A percentile compares a stretch with the other conserved stretches of the same genome.
Conservation (phyloP, 2,329 filamentous ascomycete species). For the Xylaria sp. region DNA sequence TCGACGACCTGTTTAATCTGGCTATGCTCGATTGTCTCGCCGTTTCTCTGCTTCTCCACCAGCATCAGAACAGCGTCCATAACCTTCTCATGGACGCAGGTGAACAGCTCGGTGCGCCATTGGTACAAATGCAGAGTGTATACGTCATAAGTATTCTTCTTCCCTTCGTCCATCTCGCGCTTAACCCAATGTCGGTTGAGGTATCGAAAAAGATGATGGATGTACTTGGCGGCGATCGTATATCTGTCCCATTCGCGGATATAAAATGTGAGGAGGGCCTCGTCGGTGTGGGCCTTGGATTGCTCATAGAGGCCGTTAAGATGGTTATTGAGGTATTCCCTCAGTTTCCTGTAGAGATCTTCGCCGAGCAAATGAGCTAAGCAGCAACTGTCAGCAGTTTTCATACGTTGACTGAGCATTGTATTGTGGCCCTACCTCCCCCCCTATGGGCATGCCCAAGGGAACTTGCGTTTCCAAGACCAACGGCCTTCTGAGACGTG, state of each 20-base stretch:
- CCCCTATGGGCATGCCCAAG: conserved; percentile 65
- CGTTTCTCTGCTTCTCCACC: conserved; percentile 95
- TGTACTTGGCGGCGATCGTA: conserved; percentile 93
- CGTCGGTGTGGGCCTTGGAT: conserved; percentile 81
- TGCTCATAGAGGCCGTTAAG: conserved; percentile 70
- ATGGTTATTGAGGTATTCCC: conserved; percentile 79
- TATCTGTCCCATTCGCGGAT: conserved; percentile 97
- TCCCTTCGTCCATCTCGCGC: conserved; percentile 96
- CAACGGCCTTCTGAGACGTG: conserved; percentile 91
- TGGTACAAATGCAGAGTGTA: conserved; percentile 96
- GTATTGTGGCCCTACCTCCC: conserved; percentile 61
- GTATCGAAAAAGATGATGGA: conserved; percentile 95
- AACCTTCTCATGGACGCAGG: conserved; percentile 79
- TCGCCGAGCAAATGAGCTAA: conserved; percentile 91
- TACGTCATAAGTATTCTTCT: conserved; percentile 97
- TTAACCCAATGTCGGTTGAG: conserved; percentile 99
- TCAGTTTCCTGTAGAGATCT: conserved; percentile 91
- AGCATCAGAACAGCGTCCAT: conserved; percentile 95
- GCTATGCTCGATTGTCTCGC: conserved; percentile 94
- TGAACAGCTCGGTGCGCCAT: conserved; percentile 92
- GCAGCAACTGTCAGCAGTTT: conserved; percentile 19
- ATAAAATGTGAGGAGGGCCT: conserved; percentile 88
- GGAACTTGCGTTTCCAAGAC: conserved; percentile 49
- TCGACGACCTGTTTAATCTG: conserved; percentile 98
- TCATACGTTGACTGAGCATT: conserved; percentile 3